Evolutionary conservation across 208 protist species (phyloP).

Genomic region (Angomonas deanei): DNA sequence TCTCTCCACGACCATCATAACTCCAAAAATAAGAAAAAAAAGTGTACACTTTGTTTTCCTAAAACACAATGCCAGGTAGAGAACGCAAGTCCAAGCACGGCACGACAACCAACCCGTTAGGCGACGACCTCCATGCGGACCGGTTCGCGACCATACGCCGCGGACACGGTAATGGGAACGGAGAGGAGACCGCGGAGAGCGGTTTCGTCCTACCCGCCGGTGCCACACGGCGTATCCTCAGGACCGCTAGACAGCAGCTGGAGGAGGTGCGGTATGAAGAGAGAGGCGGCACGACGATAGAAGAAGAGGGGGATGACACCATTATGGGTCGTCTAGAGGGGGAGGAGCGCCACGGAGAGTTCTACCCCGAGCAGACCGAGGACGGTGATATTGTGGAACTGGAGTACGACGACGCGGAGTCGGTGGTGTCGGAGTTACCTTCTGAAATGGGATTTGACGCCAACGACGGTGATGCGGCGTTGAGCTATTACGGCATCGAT

Average conservation of each 20-base stretch:
- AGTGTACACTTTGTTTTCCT: neutral
- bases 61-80: neutral
- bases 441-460: slow-evolving; percentile 39
- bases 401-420: slow-evolving; percentile 83
- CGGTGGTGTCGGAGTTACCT: slow-evolving; percentile 70
- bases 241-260: slow-evolving; percentile 65
- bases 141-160: slow-evolving; percentile 55
- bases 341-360: neutral
- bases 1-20: neutral
- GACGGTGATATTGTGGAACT: slow-evolving; percentile 47
- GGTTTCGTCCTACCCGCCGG: slow-evolving; percentile 70
- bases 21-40: neutral
- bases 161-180: slow-evolving; percentile 18
- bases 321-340: slow-evolving; percentile 1
- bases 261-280: slow-evolving; percentile 51
- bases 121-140: slow-evolving; percentile 73
- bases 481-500: slow-evolving; percentile 64
- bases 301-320: slow-evolving; percentile 5
- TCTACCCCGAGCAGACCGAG: slow-evolving; percentile 28
- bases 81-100: slow-evolving; percentile 11
- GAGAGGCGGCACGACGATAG: slow-evolving; percentile 11
- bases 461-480: slow-evolving; percentile 24
- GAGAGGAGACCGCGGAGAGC: neutral
- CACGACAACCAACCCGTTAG: slow-evolving; percentile 61
- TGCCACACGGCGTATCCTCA: slow-evolving; percentile 73